Evolutionary conservation across 2,329 filamentous ascomycete genomes (phyloP).

Genomic region (Monilinia fructicola): DNA sequence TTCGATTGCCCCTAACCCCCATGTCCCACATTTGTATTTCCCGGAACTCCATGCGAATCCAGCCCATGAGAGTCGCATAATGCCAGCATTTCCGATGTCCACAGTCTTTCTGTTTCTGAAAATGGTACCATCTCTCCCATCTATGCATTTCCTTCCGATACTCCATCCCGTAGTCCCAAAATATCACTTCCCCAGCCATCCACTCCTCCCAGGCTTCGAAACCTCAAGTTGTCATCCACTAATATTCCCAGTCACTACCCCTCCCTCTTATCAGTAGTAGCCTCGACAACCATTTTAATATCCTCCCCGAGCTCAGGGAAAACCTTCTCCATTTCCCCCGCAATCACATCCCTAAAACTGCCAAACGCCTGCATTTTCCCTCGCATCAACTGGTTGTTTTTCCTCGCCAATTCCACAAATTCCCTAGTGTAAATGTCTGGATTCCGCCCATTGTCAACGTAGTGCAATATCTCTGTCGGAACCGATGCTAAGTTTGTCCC

Average conservation of each 20-base stretch:
- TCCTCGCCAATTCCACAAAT: slow-evolving; percentile 67
- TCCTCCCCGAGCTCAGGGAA: slow-evolving; percentile 39
- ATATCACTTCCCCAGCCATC: neutral
- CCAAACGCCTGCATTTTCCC: slow-evolving; percentile 64
- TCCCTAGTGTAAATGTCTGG: slow-evolving; percentile 73
- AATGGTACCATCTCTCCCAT: neutral
- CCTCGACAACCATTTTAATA: slow-evolving; percentile 35
- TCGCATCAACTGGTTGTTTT: slow-evolving; percentile 65
- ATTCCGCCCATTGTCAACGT: slow-evolving; percentile 70
- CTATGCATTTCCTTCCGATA: neutral
- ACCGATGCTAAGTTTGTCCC: slow-evolving; percentile 49
- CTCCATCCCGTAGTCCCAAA: neutral
- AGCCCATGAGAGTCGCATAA: slow-evolving; percentile 16
- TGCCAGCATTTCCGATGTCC: neutral
- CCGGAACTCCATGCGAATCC: slow-evolving; percentile 16
- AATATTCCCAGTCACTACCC: neutral
- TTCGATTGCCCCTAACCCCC: slow-evolving; percentile 7
- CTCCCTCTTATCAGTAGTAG: slow-evolving; percentile 25
- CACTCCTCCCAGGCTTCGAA: neutral
- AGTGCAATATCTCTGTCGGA: slow-evolving; percentile 63
- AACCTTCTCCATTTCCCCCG: slow-evolving; percentile 41
- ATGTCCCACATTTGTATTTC: slow-evolving; percentile 9
- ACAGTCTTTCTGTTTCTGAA: neutral
- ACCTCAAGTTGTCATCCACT: neutral
- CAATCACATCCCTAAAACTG: slow-evolving; percentile 61